Evolutionary conservation across 768 basidiomycete species (phyloP), one percentile per base, ranked within the genome.

Genomic region (Calocybe cyanea): DNA sequence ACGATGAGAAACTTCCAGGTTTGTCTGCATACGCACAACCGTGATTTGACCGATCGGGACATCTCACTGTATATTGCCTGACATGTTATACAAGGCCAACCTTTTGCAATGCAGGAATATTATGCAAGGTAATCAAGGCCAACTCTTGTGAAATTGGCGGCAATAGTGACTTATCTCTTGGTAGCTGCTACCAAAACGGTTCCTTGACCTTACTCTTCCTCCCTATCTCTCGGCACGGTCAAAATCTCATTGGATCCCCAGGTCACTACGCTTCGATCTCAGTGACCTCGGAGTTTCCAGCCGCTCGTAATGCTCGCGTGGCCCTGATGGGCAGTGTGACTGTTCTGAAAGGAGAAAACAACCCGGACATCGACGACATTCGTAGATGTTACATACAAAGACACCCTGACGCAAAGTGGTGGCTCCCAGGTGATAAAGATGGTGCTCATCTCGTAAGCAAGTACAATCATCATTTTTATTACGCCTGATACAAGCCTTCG

Each of bases 21-120:
- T 43, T 21, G 62, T 51, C 37, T n/a, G n/a, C n/a, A n/a, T n/a
- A n/a, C 23, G 33, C 23, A 46, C 31, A 11, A 7, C 10, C 15
- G n/a, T n/a, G n/a, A n/a, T n/a, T n/a, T n/a, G n/a, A n/a, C n/a
- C n/a, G n/a, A n/a, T n/a, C n/a, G n/a, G n/a, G n/a, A n/a, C n/a
- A n/a, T n/a, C n/a, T n/a, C n/a, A n/a, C n/a, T n/a, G n/a, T 33
- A 25, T 11, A 20, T 38, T 19, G 25, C 30, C 19, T 19, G 28
- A 8, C 8, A 39, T 28, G 6, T 24, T 15, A 18, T 30, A 32
- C 11, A 43, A 75, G 76, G 65, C 8, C 63, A 71, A 50, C 72
- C 77, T 0, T 77, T 77, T 56, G 60, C 71, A 4, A 61, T 80
- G 38, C 76, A 76, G 56, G 77, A 78, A 57, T 80, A 78, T 53